These are phyloP conservation scores for Monilinia vaccinii-corymbosi DNA, from an alignment of 2,329 filamentous ascomycete genomes.

Conservation along the genomic window DNA sequence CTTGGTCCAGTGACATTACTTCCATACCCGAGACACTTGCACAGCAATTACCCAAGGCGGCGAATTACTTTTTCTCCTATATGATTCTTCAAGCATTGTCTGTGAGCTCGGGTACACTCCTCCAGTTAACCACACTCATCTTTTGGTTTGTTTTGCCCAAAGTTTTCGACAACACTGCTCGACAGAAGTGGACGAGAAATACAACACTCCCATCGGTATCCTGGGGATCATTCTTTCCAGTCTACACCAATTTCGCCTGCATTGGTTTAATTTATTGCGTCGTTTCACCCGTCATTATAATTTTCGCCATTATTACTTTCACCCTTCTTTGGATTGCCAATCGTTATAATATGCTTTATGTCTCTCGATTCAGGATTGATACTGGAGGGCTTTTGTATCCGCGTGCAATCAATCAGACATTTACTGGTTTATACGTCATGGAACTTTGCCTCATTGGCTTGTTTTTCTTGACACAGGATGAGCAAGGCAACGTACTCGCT, in stretches of 20 bases:
- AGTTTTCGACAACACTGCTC: conserved; percentile 71
- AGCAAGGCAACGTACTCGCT: conserved; percentile 44
- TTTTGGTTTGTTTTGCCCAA: conserved; percentile 76
- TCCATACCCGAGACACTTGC: conserved; percentile 65
- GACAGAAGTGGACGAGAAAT: conserved; percentile 78
- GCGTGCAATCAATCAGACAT: conserved; percentile 87
- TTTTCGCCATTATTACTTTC: conserved; percentile 93
- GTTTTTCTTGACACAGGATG: conserved; percentile 68
- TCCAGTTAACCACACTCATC: conserved; percentile 72
- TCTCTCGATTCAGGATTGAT: conserved; percentile 80
- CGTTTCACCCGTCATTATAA: conserved; percentile 78
- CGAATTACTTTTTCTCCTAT: conserved; percentile 98
- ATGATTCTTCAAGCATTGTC: conserved; percentile 91
- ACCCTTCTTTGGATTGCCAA: conserved; percentile 87
- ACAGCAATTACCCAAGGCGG: conserved; percentile 69
- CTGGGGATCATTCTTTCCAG: conserved; percentile 91
- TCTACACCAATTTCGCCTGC: conserved; percentile 93
- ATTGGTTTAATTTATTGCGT: conserved; percentile 86
- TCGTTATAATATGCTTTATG: conserved; percentile 94
- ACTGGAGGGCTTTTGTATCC: conserved; percentile 91
- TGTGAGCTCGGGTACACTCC: conserved; percentile 77
- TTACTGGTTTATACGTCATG: conserved; percentile 92
- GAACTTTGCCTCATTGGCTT: conserved; percentile 82
- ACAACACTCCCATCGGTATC: conserved; percentile 67
- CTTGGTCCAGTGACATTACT: conserved; percentile 41